phyloP scores from a whole-genome alignment of 371 early-diverging fungal species.

The Actinomortierella wolfii region DNA sequence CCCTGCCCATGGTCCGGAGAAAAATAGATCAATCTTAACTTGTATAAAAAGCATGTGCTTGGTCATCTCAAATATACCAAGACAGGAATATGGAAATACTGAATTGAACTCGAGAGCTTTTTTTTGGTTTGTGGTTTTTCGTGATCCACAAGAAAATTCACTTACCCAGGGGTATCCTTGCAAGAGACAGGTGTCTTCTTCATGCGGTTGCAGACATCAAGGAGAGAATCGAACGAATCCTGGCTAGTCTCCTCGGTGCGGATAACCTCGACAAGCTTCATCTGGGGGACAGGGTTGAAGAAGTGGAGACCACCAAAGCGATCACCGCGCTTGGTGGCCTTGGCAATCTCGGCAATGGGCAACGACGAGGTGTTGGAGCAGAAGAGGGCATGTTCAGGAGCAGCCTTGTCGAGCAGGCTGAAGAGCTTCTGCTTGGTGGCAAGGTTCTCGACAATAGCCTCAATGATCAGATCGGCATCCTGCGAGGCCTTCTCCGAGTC shows the following conservation, averaged over 20 bases:
- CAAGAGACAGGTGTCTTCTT: conserved; percentile 91
- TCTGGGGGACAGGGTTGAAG: conserved; percentile 97
- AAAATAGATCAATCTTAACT: too few species aligned
- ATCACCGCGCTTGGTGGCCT: conserved; percentile 59
- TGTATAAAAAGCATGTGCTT: too few species aligned
- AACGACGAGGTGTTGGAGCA: conserved; percentile 93
- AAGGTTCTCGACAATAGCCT: conserved; percentile 96
- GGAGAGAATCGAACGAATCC: conserved; percentile 63
- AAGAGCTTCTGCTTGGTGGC: conserved; percentile 85
- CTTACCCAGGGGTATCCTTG: conserved; percentile 96
- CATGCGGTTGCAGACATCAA: conserved; percentile 70
- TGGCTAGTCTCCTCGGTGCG: conserved; percentile 69
- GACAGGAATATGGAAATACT: background rate
- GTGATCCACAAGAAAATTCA: background rate
- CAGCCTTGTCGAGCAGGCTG: conserved; percentile 66
- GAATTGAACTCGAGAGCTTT: background rate
- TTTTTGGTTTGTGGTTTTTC: background rate
- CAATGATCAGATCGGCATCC: conserved; percentile 79
- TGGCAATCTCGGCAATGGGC: conserved; percentile 83
- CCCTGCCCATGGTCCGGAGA: too few species aligned
- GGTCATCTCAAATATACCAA: too few species aligned
- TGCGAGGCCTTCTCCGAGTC: conserved; percentile 60
- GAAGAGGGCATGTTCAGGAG: conserved; percentile 79
- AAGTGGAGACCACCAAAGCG: conserved; percentile 93
- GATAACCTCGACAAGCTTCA: conserved; percentile 97